Evolutionary conservation across 768 basidiomycete genomes (phyloP).

Genomic region (Lyophyllum shimeji): DNA sequence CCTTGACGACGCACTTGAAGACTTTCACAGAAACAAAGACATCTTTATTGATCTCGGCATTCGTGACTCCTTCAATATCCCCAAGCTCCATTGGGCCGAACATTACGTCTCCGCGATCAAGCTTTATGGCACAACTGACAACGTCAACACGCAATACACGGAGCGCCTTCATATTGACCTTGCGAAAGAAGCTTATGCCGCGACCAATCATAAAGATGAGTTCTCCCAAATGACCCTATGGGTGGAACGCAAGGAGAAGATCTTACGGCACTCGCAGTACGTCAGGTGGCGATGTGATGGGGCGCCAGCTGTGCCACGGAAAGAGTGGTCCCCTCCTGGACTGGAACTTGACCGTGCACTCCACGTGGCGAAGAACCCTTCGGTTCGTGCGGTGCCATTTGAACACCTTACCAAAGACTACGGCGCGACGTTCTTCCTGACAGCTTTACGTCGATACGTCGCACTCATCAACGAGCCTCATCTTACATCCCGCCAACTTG

Average conservation of each 20-base stretch:
- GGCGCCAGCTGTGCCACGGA: neutral
- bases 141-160: conserved; percentile 37
- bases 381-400: conserved; percentile 16
- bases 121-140: conserved; percentile 33
- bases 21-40: conserved; percentile 37
- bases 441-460: conserved; percentile 24
- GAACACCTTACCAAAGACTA: neutral
- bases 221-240: conserved; percentile 37
- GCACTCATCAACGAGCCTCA: conserved; percentile 13
- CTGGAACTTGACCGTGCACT: conserved; percentile 8
- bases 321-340: conserved; percentile 2
- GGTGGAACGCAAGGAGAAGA: conserved; percentile 32
- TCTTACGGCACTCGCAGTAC: conserved; percentile 21
- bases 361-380: conserved; percentile 23
- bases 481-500: conserved; percentile 12
- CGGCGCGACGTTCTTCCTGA: conserved; percentile 12
- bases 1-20: conserved; percentile 24
- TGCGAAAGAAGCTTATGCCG: no score
- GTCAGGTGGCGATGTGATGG: conserved; percentile 20
- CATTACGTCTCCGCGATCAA: conserved; percentile 34
- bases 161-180: no score
- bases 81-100: conserved; percentile 36
- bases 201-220: conserved; percentile 36
- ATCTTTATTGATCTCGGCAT: conserved; percentile 34
- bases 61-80: conserved; percentile 33